Base-by-base conservation (phyloP, 2,329 filamentous ascomycete genomes). In the Ceratocystis cacaofunesta region DNA sequence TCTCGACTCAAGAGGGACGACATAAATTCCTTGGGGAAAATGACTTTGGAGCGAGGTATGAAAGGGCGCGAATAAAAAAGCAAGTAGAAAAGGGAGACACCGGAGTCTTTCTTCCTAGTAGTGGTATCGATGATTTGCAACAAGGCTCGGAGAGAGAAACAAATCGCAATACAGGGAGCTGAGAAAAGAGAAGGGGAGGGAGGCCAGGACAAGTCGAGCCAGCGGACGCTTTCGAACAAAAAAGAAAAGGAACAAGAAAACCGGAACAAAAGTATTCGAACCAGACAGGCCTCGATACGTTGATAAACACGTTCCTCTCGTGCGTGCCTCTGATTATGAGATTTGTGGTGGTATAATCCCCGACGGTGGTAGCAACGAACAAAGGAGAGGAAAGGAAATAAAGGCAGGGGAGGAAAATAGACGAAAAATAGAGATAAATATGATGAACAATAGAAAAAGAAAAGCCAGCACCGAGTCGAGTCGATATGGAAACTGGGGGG, bases 111-210 rank as follows among this genome's bases (percentile, higher is more conserved):
- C 25, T 52, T 52, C 25, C 25, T 15, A 5, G 48, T 25, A 25
- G 19, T 52, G 19, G 28, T 58, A 58, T 58, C 28, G 52, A 58
- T 58, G 28, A 58, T 30, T 58, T 30, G 25, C 52, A 22, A 19
- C 52, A 36, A 58, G 52, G 28, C 52, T 30, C 52, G 52, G 32
- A 58, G 52, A 58, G 52, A 58, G 52, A 58, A 25, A 58, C 52
- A 58, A 58, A 58, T 58, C 52, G 52, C 52, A 58, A 58, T 58
- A 58, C 52, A 58, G 52, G 52, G 52, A 62, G 46, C 28, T 15
- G 44, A 22, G n/a, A 52, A 63, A 44, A 28, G 43, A 61, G 58
- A 44, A 22, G 46, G 36, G 46, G 15, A 62, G 60, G 46, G 60
- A 12, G 28, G 50, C 28, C 12, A 52, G 19, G 46, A 50, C 25